A percentile compares a stretch with the other conserved stretches of the same genome.
Evolutionary conservation across 208 protist species (phyloP).

Genomic region (Blechomonas ayalai): DNA sequence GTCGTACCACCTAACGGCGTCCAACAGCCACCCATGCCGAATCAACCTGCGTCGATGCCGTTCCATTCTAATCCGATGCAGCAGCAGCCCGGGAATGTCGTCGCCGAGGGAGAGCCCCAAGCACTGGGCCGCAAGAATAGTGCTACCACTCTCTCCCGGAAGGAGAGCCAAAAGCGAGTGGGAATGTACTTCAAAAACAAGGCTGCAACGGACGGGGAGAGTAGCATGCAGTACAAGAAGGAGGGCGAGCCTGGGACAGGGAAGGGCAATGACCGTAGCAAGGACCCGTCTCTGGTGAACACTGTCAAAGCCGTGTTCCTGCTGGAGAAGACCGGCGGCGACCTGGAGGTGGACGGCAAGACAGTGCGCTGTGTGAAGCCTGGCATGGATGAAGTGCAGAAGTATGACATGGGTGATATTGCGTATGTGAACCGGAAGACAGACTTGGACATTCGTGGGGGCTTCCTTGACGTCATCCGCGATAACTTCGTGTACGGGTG

Average conservation of each 20-base stretch:
- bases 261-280: slow-evolving; percentile 9
- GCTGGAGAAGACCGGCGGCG: slow-evolving; percentile 16
- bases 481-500: slow-evolving; percentile 49
- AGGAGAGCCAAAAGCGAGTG: slow-evolving; percentile 55
- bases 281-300: slow-evolving; percentile 38
- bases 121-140: slow-evolving; percentile 34
- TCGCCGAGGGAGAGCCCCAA: slow-evolving; percentile 24
- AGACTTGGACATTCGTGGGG: slow-evolving; percentile 33
- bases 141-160: slow-evolving; percentile 22
- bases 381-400: slow-evolving; percentile 43
- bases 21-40: no score
- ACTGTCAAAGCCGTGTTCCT: slow-evolving; percentile 46
- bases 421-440: slow-evolving; percentile 19
- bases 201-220: slow-evolving; percentile 18
- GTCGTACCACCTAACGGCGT: no score
- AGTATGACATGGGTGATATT: slow-evolving; percentile 64
- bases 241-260: slow-evolving; percentile 38
- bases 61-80: no score
- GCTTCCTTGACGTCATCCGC: slow-evolving; percentile 48
- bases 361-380: slow-evolving; percentile 42
- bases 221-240: slow-evolving; percentile 67
- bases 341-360: slow-evolving; percentile 40
- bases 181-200: slow-evolving; percentile 84
- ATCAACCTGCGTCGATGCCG: no score
- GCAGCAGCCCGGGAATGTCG: no score